Conservation (phyloP, 345 rosid genomes). For the Melaleuca quinquenervia region DNA sequence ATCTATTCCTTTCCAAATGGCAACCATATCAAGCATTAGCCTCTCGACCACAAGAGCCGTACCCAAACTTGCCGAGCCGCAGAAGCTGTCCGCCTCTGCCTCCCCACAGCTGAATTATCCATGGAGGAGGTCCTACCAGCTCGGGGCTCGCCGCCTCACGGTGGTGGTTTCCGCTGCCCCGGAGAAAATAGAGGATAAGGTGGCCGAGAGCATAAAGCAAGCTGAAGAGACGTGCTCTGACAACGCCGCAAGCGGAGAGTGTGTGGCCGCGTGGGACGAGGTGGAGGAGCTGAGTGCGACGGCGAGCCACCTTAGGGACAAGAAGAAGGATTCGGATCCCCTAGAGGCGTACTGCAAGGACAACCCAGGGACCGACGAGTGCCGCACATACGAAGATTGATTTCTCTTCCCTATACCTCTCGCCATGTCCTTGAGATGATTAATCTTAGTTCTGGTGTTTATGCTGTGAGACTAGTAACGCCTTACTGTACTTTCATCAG, state of each 20-base stretch:
- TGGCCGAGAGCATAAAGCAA: slow-evolving; percentile 69
- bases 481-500: neutral
- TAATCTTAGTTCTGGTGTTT: no score
- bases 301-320: slow-evolving; percentile 84
- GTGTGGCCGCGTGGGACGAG: slow-evolving; percentile 97
- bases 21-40: slow-evolving; percentile 42
- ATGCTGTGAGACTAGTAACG: neutral
- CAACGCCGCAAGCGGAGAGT: slow-evolving; percentile 70
- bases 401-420: neutral
- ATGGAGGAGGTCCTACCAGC: slow-evolving; percentile 24
- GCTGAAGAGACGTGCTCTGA: slow-evolving; percentile 67
- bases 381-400: slow-evolving; percentile 83
- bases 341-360: slow-evolving; percentile 78
- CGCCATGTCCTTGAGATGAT: neutral
- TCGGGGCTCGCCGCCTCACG: slow-evolving; percentile 17
- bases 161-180: slow-evolving; percentile 50
- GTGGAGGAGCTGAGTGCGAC: slow-evolving; percentile 99
- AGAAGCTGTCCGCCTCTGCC: slow-evolving; percentile 10
- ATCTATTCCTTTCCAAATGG: slow-evolving; percentile 15
- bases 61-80: slow-evolving; percentile 8
- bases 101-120: slow-evolving; percentile 21
- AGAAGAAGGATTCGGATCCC: slow-evolving; percentile 63
- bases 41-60: slow-evolving; percentile 30
- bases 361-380: slow-evolving; percentile 81
- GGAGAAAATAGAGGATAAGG: slow-evolving; percentile 59